Evolutionary conservation across 306 rosid genomes (phyloP).

Genomic region (Prunus mongolica): DNA sequence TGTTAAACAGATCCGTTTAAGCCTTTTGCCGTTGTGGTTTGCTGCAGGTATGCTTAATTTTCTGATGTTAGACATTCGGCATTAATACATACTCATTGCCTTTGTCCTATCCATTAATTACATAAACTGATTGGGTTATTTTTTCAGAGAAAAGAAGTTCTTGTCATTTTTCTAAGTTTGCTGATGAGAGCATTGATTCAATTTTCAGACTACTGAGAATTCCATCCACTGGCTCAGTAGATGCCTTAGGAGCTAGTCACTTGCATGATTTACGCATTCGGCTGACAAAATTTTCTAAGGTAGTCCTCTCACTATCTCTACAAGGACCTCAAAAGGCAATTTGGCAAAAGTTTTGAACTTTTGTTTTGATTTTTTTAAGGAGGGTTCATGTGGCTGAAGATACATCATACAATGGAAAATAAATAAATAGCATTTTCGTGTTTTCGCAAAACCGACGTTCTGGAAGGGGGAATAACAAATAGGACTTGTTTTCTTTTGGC

Average conservation of each 20-base stretch:
- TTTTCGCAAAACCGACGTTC: background rate
- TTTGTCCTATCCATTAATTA: slow-evolving; percentile 28
- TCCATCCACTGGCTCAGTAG: slow-evolving; percentile 30
- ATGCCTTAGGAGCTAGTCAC: slow-evolving; percentile 36
- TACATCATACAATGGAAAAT: background rate
- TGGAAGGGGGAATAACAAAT: background rate
- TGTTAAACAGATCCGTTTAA: slow-evolving; percentile 54
- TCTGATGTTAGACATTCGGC: slow-evolving; percentile 24
- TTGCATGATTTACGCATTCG: slow-evolving; percentile 58
- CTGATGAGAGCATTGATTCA: slow-evolving; percentile 61
- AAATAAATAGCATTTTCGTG: background rate
- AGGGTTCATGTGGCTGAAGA: slow-evolving; percentile 19
- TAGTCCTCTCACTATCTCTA: slow-evolving; percentile 16
- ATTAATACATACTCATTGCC: slow-evolving; percentile 26
- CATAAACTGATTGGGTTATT: slow-evolving; percentile 28
- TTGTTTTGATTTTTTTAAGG: slow-evolving; percentile 25
- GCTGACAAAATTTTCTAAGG: slow-evolving; percentile 67
- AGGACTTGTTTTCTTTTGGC: background rate
- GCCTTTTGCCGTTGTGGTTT: slow-evolving; percentile 80
- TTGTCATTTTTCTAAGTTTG: slow-evolving; percentile 49
- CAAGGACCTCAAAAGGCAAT: slow-evolving; percentile 13
- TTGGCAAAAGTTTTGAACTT: background rate
- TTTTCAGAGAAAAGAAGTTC: slow-evolving; percentile 65
- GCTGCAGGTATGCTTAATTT: slow-evolving; percentile 56
- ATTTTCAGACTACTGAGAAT: slow-evolving; percentile 46